phyloP scores from a whole-genome alignment of 2,329 filamentous ascomycete species.

The Microdochium bolleyi region DNA sequence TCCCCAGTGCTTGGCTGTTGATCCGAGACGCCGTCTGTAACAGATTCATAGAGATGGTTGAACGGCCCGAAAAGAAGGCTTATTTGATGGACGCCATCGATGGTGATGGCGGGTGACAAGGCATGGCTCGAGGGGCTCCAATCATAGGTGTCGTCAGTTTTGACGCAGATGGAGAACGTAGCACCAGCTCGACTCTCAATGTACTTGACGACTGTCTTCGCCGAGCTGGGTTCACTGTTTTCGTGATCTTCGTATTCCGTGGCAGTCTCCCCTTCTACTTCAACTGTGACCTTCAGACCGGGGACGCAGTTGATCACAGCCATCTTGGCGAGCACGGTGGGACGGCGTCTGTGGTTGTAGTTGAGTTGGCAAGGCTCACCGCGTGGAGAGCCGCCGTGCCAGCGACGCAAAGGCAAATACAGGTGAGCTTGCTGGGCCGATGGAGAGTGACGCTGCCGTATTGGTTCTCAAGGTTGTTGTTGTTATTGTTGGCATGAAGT shows the following conservation, averaged over 20 bases:
- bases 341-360: too few species aligned
- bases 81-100: conserved; percentile 12
- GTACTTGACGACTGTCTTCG: conserved; percentile 12
- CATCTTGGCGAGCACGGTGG: conserved; percentile 7
- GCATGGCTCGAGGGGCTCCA: conserved; percentile 14
- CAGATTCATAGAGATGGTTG: conserved; percentile 5
- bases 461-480: too few species aligned
- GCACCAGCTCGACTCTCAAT: conserved; percentile 19
- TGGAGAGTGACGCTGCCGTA: too few species aligned
- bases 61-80: conserved; percentile 5
- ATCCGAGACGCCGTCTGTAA: neutral
- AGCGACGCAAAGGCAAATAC: too few species aligned
- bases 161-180: conserved; percentile 12
- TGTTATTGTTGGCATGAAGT: too few species aligned
- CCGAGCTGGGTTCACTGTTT: conserved; percentile 3
- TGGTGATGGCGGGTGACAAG: conserved; percentile 6
- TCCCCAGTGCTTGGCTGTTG: conserved; percentile 1
- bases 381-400: too few species aligned
- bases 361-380: too few species aligned
- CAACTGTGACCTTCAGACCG: conserved; percentile 13
- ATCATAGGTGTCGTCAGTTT: conserved; percentile 9
- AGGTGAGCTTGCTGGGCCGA: too few species aligned
- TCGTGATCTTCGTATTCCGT: conserved; percentile 15
- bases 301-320: conserved; percentile 16
- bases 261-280: conserved; percentile 7